phyloP scores from a whole-genome alignment of 768 basidiomycete genomes.

The Glaciozyma antarctica region DNA sequence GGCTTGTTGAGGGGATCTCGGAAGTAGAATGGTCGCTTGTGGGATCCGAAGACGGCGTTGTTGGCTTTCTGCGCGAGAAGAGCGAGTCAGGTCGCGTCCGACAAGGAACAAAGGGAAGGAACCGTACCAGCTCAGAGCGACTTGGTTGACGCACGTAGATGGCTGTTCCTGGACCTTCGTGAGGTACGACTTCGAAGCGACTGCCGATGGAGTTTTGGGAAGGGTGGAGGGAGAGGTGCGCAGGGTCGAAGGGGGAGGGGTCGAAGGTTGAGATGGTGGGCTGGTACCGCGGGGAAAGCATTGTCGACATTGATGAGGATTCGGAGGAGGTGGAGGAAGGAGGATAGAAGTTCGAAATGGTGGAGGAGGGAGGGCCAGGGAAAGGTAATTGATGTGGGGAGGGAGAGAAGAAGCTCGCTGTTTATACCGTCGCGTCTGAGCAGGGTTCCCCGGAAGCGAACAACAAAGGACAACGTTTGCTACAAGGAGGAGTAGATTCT shows the following conservation, averaged over 20 bases:
- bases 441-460: too few relatives aligned
- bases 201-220: background rate
- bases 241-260: constrained; percentile 17
- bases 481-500: too few relatives aligned
- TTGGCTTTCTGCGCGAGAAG: constrained; percentile 16
- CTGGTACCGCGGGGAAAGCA: background rate
- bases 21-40: constrained; percentile 16
- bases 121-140: constrained; percentile 16
- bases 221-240: constrained; percentile 10
- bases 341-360: background rate
- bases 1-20: background rate
- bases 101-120: background rate
- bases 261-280: constrained; percentile 27
- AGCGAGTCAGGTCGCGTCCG: background rate
- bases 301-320: constrained; percentile 15
- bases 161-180: constrained; percentile 25
- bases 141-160: constrained; percentile 22
- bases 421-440: too few relatives aligned
- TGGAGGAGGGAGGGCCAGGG: background rate
- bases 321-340: background rate
- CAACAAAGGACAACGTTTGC: too few relatives aligned
- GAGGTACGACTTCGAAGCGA: constrained; percentile 17
- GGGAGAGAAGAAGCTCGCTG: background rate
- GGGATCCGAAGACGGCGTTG: constrained; percentile 18
- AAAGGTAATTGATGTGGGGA: background rate